Base-by-base conservation (phyloP, 768 basidiomycete species). In the Tremella yokohamensis region DNA sequence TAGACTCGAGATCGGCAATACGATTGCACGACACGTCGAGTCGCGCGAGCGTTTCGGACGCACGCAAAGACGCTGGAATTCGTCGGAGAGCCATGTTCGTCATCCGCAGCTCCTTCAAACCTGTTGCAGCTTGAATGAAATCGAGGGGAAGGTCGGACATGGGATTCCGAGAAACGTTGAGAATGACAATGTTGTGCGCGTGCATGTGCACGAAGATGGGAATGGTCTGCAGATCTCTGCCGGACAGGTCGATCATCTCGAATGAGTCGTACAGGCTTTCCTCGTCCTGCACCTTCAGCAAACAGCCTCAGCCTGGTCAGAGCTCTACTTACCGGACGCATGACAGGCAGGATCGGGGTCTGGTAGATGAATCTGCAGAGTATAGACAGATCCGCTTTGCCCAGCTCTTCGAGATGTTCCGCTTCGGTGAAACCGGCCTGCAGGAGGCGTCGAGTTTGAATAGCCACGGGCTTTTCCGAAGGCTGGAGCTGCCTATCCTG, bases 131-230 rank as follows among this genome's bases (percentile, higher is more conserved):
- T 76, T 96, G 89, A 57, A 96, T 87, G 73, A 99, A 99, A 77
- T 98, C 96, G 50, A 90, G 85, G 0, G 94, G 96, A 37, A 98
- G 87, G 75, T 98, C 93, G 54, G 93, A 83, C 84, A 94, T 90
- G 1, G 93, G 91, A 72, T 98, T 99, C 44, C 89, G 85, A 2
- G 91, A 94, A 13, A 98, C 83, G 60, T 88, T 89, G 58, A 98
- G 86, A 40, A 82, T 85, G 57, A 88, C 80, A 68, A 99, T 92
- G 22, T 83, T 83, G 64, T 87, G 85, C 0, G 92, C 91, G 58
- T 90, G 84, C 54, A 84, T 82, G 75, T 99, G 87, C 12, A 97
- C 81, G 57, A 84, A 80, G 64, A 94, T 85, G 0, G 96, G 96
- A 48, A 98, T 87, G 3, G 91, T 88, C 53, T 87, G 87, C 2